Evolutionary conservation across 108 stramenopile genomes (phyloP), one percentile per base, ranked within the genome.

Genomic region (Nitzschia sp.): DNA sequence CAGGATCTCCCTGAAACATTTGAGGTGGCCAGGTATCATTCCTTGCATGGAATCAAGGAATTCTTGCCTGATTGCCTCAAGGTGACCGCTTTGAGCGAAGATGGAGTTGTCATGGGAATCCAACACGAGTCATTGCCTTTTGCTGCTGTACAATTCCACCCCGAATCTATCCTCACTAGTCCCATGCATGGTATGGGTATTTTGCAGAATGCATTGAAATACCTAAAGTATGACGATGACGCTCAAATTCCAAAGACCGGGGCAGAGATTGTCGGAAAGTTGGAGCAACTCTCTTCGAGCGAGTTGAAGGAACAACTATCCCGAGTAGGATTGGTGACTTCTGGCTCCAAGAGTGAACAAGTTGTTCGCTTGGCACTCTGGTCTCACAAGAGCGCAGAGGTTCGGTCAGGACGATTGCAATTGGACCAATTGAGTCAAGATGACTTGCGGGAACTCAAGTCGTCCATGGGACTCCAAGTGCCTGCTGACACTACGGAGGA

Each of bases 71-170:
- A 69, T 8, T 87, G 84, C 20, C 85, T 98, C 19, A 68, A 85
- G 62, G 67, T 94, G n/a, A 96, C 93, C 20, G 98, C 98, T 10
- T 58, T 83, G 53, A 95, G 86, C n/a, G 92, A 93, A 39, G 95
- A 97, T 66, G 95, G 96, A 0, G 84, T 96, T 53, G 91, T 97
- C 40, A 98, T 98, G 98, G 98, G 86, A 25, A 91, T 98, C 48
- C 81, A 95, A 75, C 98, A 98, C 82, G 89, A 87, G 71, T 79
- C 81, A 40, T 74, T 96, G 17, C 98, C 98, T 12, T 88, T 92
- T 79, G 96, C 96, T 19, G 98, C 96, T n/a, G 98, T 98, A 48
- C 98, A 98, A 86, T 98, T 97, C 73, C 98, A 98, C 65, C 98
- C 98, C 7, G 98, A 98, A 76, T 92, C 91, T 21, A 98, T 98